Conservation (phyloP, 2,329 filamentous ascomycete species). For the Tolypocladium inflatum region DNA sequence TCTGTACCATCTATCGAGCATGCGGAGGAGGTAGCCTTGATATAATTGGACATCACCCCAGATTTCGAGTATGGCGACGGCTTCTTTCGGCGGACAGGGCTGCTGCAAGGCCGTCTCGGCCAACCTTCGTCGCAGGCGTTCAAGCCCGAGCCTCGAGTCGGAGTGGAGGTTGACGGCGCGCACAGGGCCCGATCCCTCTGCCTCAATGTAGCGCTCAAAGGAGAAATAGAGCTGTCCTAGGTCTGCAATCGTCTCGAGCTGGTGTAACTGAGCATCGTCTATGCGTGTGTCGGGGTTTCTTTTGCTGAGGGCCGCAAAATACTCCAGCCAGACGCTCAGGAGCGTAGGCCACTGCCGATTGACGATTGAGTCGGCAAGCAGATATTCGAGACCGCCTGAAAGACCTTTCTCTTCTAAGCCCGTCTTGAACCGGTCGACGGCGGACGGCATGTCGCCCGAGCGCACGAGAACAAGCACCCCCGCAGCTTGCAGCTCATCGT, state of each 20-base stretch:
- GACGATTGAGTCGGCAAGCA: slow-evolving; percentile 31
- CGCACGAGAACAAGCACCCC: slow-evolving; percentile 32
- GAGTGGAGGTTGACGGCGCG: slow-evolving; percentile 12
- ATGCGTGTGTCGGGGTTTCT: not conserved
- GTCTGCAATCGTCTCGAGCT: slow-evolving; percentile 15
- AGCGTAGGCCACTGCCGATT: slow-evolving; percentile 24
- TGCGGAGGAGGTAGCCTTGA: slow-evolving; percentile 30
- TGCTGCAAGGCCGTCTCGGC: slow-evolving; percentile 20
- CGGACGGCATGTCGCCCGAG: slow-evolving; percentile 26
- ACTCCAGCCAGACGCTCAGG: slow-evolving; percentile 27
- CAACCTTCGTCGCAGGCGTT: slow-evolving; percentile 18
- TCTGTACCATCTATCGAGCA: slow-evolving; percentile 18
- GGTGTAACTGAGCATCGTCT: slow-evolving; percentile 1
- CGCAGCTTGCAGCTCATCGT: slow-evolving; percentile 26
- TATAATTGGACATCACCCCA: slow-evolving; percentile 30
- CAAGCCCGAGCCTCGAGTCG: slow-evolving; percentile 13
- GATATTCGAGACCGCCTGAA: slow-evolving; percentile 30
- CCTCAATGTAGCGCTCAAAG: slow-evolving; percentile 22
- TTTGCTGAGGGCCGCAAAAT: slow-evolving; percentile 11
- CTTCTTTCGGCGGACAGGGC: slow-evolving; percentile 23
- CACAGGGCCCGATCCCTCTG: slow-evolving; percentile 13
- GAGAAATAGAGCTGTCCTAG: slow-evolving; percentile 21
- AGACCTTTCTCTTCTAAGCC: slow-evolving; percentile 24
- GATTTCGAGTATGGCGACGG: slow-evolving; percentile 27
- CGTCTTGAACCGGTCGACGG: slow-evolving; percentile 28